Evolutionary conservation across 805 yeast species (phyloP).

Genomic region (Yamadazyma tumulicola): DNA sequence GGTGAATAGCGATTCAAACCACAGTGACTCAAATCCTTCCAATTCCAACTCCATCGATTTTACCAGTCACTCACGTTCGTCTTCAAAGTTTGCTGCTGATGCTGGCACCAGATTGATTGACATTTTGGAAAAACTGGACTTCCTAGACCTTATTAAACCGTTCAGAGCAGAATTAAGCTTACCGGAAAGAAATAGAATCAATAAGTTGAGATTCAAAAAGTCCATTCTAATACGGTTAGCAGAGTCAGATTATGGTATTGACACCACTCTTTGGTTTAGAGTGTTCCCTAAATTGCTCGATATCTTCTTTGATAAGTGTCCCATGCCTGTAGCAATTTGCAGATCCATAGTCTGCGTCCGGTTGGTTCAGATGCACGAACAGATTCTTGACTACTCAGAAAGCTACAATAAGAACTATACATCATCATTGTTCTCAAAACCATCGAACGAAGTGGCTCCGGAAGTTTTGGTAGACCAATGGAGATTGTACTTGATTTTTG

Average conservation of each 20-base stretch:
- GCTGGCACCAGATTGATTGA: conserved; percentile 74
- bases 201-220: conserved; percentile 60
- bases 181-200: conserved; percentile 73
- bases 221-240: conserved; percentile 75
- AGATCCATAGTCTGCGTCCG: conserved; percentile 88
- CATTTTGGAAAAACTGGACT: conserved; percentile 68
- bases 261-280: conserved; percentile 94
- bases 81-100: conserved; percentile 74
- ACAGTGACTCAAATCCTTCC: conserved; percentile 5
- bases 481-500: conserved; percentile 85
- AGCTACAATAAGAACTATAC: conserved; percentile 32
- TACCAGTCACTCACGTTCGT: conserved; percentile 48
- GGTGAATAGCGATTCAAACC: conserved; percentile 5
- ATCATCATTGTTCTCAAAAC: conserved; percentile 31
- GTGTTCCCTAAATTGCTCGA: conserved; percentile 73
- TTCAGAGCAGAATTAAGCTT: conserved; percentile 53
- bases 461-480: conserved; percentile 79
- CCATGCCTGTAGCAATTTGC: conserved; percentile 90
- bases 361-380: conserved; percentile 79
- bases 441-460: conserved; percentile 45
- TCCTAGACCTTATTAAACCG: conserved; percentile 56
- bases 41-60: conserved; percentile 2
- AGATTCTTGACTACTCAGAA: conserved; percentile 54
- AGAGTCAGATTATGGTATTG: conserved; percentile 91
- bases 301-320: conserved; percentile 73